Percentiles rank a stretch among this genome's conserved stretches.
phyloP scores from a whole-genome alignment of 371 early-diverging fungal species.

The Apophysomyces sp. region DNA sequence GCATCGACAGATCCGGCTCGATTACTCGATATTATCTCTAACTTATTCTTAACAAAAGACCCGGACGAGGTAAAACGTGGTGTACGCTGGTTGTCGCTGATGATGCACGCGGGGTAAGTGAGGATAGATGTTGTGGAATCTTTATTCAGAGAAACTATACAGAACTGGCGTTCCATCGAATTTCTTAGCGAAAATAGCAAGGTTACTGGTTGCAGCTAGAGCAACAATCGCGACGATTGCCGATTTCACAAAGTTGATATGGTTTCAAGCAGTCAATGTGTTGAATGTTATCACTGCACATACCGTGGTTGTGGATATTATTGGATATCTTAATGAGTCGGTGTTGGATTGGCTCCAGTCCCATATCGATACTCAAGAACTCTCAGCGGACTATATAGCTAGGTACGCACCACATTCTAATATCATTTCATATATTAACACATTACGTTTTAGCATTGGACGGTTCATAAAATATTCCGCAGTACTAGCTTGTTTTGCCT shows the following conservation, averaged over 20 bases:
- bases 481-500: constrained; percentile 39
- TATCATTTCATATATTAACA: too few species aligned
- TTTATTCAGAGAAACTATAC: neutral
- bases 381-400: constrained; percentile 19
- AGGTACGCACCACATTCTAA: too few species aligned
- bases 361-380: constrained; percentile 18
- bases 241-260: constrained; percentile 41
- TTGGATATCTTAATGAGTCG: constrained; percentile 42
- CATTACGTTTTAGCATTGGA: constrained; percentile 21
- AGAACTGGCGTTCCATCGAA: constrained; percentile 46
- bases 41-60: constrained; percentile 29
- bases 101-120: constrained; percentile 47
- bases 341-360: constrained; percentile 21
- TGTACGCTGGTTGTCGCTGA: constrained; percentile 43
- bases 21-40: constrained; percentile 34
- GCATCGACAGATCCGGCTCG: constrained; percentile 13
- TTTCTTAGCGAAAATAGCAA: constrained; percentile 36
- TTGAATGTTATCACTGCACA: constrained; percentile 27
- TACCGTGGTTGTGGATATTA: constrained; percentile 35
- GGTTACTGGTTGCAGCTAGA: constrained; percentile 24
- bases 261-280: constrained; percentile 48
- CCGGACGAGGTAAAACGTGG: constrained; percentile 33
- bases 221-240: constrained; percentile 28
- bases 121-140: neutral
- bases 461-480: constrained; percentile 39